Evolutionary conservation across 2,329 filamentous ascomycete species (phyloP).

Genomic region (Exophiala oligosperma): DNA sequence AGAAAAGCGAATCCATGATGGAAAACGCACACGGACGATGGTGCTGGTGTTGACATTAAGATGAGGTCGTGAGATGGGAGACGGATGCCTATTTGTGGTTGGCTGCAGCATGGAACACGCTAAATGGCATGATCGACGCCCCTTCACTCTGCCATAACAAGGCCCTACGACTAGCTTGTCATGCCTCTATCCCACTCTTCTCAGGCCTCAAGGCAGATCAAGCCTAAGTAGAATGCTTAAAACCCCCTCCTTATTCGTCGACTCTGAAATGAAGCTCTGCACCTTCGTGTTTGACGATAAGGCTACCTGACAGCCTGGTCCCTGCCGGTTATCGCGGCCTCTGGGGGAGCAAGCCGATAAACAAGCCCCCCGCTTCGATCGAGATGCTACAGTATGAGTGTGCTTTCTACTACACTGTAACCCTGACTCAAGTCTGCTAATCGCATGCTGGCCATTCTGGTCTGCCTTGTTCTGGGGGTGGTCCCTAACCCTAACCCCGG

Average conservation of each 20-base stretch:
- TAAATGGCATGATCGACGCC: conserved; percentile 11
- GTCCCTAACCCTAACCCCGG: too few relatives aligned
- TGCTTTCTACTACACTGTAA: too few relatives aligned
- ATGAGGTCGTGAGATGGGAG: conserved; percentile 22
- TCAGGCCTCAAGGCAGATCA: neutral
- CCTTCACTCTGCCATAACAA: neutral
- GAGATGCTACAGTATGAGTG: too few relatives aligned
- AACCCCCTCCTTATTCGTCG: neutral
- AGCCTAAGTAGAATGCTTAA: neutral
- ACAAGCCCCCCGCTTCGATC: too few relatives aligned
- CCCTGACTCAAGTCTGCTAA: too few relatives aligned
- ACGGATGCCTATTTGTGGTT: conserved; percentile 6
- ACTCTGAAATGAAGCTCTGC: neutral
- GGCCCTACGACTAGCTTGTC: neutral
- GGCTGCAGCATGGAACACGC: conserved; percentile 6
- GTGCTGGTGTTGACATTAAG: conserved; percentile 9
- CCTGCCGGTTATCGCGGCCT: neutral
- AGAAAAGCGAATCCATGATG: neutral
- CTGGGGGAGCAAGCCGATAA: too few relatives aligned
- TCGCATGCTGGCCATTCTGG: too few relatives aligned
- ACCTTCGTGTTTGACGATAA: neutral
- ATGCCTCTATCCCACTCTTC: neutral
- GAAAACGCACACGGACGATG: neutral
- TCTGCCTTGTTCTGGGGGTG: too few relatives aligned
- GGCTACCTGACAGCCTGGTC: neutral